A percentile compares a stretch with the other conserved stretches of the same genome.
Conservation (phyloP, 2,329 filamentous ascomycete species). For the Exophiala aquamarina region DNA sequence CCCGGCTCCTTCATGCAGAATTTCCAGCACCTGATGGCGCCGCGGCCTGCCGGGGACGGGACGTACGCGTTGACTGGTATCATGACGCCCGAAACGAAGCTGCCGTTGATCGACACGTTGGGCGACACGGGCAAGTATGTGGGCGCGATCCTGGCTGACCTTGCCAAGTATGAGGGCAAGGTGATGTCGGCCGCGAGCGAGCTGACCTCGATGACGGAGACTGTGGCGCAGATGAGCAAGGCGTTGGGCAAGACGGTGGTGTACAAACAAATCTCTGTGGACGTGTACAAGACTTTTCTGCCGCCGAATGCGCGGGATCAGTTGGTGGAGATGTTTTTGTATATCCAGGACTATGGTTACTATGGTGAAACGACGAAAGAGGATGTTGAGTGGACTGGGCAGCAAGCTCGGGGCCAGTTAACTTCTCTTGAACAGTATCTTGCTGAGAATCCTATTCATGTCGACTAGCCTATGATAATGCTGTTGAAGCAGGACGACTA, state of each 20-base stretch:
- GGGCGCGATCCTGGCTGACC: constrained; percentile 37
- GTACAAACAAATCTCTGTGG: constrained; percentile 30
- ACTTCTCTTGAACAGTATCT: too few species aligned
- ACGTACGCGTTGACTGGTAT: constrained; percentile 29
- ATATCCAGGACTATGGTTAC: constrained; percentile 36
- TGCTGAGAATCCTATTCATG: too few species aligned
- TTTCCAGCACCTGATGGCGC: constrained; percentile 31
- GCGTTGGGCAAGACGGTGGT: constrained; percentile 38
- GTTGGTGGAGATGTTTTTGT: constrained; percentile 30
- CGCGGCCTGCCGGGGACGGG: constrained; percentile 28
- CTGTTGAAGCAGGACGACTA: too few species aligned
- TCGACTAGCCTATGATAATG: too few species aligned
- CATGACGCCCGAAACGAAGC: constrained; percentile 19
- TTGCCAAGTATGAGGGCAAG: constrained; percentile 36
- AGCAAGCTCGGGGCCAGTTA: too few species aligned
- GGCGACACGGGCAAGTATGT: constrained; percentile 39
- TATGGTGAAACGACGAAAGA: constrained; percentile 35
- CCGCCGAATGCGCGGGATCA: constrained; percentile 5
- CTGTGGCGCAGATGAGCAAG: constrained; percentile 34
- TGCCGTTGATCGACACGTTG: constrained; percentile 37
- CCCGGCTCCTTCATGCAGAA: constrained; percentile 59
- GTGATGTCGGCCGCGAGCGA: constrained; percentile 35
- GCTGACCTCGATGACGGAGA: constrained; percentile 34
- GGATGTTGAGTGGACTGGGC: constrained; percentile 29
- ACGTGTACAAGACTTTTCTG: constrained; percentile 28